Evolutionary conservation across 306 rosid species (phyloP).

Genomic region (Vigna unguiculata): DNA sequence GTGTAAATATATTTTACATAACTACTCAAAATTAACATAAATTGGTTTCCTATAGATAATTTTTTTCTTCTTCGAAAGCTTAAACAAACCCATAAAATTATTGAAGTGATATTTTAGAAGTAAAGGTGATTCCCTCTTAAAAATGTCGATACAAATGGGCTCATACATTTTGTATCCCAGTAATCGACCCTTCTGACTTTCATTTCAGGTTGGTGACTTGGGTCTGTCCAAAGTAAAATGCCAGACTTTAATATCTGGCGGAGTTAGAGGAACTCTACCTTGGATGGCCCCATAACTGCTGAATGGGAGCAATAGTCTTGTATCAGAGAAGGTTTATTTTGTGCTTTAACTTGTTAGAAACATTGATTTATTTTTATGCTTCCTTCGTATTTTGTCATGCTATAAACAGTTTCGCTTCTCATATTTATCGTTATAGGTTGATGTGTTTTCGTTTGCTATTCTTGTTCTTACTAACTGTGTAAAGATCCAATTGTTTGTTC

Average conservation of each 20-base stretch:
- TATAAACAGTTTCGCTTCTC: constrained; percentile 12
- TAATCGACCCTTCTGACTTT: constrained; percentile 39
- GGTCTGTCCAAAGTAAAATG: constrained; percentile 96
- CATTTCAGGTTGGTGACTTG: constrained; percentile 86
- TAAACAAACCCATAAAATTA: neutral
- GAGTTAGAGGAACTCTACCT: constrained; percentile 96
- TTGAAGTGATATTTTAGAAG: neutral
- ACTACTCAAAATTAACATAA: neutral
- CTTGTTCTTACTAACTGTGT: neutral
- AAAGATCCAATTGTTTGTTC: constrained; percentile 31
- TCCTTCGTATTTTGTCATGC: constrained; percentile 20
- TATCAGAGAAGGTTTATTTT: constrained; percentile 89
- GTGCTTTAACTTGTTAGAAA: constrained; percentile 14
- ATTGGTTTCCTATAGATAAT: neutral
- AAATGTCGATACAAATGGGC: neutral
- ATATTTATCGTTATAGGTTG: constrained; percentile 64
- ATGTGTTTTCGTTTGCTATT: constrained; percentile 85
- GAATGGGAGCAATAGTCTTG: constrained; percentile 94
- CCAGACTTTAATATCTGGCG: constrained; percentile 88
- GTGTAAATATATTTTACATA: neutral
- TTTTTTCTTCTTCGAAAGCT: neutral
- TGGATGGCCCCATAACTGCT: constrained; percentile 99
- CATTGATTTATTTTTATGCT: constrained; percentile 19
- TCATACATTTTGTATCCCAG: constrained; percentile 20
- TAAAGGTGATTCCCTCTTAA: neutral